Conservation (phyloP, 257 asterid species). For the Oldenlandia corymbosa region DNA sequence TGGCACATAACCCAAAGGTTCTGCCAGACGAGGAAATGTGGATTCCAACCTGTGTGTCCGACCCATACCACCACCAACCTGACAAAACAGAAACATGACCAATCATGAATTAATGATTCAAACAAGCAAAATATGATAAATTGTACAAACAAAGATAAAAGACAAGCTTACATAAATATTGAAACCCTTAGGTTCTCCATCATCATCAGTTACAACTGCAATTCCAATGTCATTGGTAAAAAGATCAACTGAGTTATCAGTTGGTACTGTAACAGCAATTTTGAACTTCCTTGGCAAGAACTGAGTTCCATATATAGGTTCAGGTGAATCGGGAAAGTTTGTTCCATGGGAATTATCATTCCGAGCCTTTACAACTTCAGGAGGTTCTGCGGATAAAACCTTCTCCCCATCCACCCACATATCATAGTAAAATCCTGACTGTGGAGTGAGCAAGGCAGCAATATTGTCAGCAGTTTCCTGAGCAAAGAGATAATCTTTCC, state of each 20-base stretch:
- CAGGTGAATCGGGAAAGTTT: conserved; percentile 82
- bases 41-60: conserved; percentile 85
- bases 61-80: conserved; percentile 99
- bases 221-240: conserved; percentile 88
- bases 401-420: conserved; percentile 98
- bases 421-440: conserved; percentile 96
- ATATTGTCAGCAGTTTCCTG: conserved; percentile 89
- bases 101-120: background rate
- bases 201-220: conserved; percentile 65
- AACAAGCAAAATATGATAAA: conserved; percentile 12
- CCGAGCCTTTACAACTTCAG: conserved; percentile 81
- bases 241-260: conserved; percentile 92
- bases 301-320: conserved; percentile 97
- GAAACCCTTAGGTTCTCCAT: conserved; percentile 95
- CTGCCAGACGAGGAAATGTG: conserved; percentile 86
- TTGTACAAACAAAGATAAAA: conserved; percentile 7
- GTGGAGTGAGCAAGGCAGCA: conserved; percentile 94
- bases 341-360: conserved; percentile 91
- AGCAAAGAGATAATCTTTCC: conserved; percentile 83
- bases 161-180: conserved; percentile 66
- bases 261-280: conserved; percentile 86
- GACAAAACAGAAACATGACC: conserved; percentile 20
- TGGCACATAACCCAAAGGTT: conserved; percentile 91
- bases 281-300: conserved; percentile 98
- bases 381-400: conserved; percentile 80